Base-by-base conservation (phyloP, 1,284 basidiomycete species). In the Sporisorium iseilematis-ciliati region DNA sequence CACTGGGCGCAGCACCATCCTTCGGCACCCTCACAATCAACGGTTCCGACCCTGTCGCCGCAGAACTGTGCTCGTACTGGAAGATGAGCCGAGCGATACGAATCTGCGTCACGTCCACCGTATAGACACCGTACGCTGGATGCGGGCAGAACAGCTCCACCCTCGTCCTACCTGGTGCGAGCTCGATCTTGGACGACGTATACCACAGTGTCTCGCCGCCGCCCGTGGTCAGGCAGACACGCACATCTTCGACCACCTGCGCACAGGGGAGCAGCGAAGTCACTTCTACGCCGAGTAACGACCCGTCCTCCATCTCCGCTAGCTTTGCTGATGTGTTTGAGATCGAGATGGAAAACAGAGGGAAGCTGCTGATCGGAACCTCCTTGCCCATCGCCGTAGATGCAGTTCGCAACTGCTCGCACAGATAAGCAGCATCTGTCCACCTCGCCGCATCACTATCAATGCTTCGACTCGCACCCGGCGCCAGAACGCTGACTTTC, bases 21-120 rank as follows among this genome's bases (percentile, higher is more conserved):
- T 77, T 66, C 2, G 82, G 75, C 14, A 84, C 60, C 21, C 67
- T 55, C n/a, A 85, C 66, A 35, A 67, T 41, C 8, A 20, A 41
- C 16, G 66, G 66, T 21, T 49, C 62, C 29, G 25, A 55, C 42
- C 16, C 62, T 26, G 48, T 46, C 1, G 50, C 41, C 11, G 53
- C 49, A 20, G 56, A 46, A 20, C 60, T 38, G n/a, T 70, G 51
- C 20, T 68, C 64, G 54, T 83, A 82, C 41, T 83, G 77, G 38
- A 81, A 74, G 49, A 83, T 76, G 40, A 82, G 46, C 26, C 59
- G 55, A 7, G 77, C 71, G 7, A 83, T 38, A 0, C 74, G 65
- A 20, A 85, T 60, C 67, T 85, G 83, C 16, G 78, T 78, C 31
- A 81, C 76, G 45, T 84, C 82, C 2, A 85, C 51, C 23, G 74